Evolutionary conservation across 352 stramenopile genomes (phyloP).

Genomic region (Globisporangium polare): DNA sequence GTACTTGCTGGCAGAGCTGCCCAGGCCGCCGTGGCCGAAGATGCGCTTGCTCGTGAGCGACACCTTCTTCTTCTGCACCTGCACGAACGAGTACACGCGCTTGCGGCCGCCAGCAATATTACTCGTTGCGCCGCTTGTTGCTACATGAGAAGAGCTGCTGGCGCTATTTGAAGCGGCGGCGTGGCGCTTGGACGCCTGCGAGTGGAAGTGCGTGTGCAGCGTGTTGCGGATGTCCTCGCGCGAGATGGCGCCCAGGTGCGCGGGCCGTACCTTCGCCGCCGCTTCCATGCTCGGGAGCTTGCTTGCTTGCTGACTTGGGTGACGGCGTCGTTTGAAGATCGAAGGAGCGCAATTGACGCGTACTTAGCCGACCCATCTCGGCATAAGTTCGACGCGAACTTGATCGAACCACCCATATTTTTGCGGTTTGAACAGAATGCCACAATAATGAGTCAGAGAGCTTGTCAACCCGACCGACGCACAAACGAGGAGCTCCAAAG

Average conservation of each 20-base stretch:
- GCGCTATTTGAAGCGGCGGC: slow-evolving; percentile 1
- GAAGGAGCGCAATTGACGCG: background rate
- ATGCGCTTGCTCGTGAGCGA: slow-evolving; percentile 50
- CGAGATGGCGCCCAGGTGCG: slow-evolving; percentile 33
- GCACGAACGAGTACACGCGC: slow-evolving; percentile 54
- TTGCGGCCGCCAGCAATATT: slow-evolving; percentile 19
- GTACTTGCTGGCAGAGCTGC: slow-evolving; percentile 32
- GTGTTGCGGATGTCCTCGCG: slow-evolving; percentile 61
- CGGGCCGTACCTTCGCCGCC: slow-evolving; percentile 11
- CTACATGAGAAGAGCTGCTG: background rate
- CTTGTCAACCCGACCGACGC: background rate
- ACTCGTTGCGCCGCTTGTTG: background rate
- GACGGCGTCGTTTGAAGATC: slow-evolving; percentile 6
- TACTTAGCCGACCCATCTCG: background rate
- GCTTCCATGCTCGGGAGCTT: slow-evolving; percentile 7
- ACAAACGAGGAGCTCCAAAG: background rate
- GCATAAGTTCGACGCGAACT: too few relatives aligned
- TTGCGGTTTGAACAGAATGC: too few relatives aligned
- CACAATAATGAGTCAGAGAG: too few relatives aligned
- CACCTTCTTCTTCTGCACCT: slow-evolving; percentile 63
- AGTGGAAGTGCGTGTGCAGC: slow-evolving; percentile 63
- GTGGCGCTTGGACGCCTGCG: slow-evolving; percentile 25
- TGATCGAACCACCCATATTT: background rate
- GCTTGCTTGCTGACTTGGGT: background rate
- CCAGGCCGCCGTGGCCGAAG: slow-evolving; percentile 26